These are phyloP conservation scores for Linnemannia elongata DNA, from an alignment of 192 early-diverging fungal genomes.

Conservation along the genomic window DNA sequence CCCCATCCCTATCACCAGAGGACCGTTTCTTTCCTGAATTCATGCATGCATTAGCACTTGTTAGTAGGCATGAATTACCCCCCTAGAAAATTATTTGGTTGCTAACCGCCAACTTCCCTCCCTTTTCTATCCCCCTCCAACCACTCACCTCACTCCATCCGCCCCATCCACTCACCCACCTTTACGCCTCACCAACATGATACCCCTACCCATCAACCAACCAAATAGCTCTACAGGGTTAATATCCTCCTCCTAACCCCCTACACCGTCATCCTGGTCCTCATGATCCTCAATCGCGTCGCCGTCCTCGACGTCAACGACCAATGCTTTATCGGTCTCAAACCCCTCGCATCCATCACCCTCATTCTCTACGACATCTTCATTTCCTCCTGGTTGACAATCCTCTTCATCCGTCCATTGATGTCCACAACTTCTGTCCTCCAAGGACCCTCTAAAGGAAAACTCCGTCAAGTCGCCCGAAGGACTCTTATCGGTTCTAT, in stretches of 20 bases:
- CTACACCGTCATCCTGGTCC: constrained; percentile 36
- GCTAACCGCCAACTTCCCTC: not conserved
- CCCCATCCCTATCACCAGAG: too few species aligned
- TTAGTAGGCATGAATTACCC: not conserved
- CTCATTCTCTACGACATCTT: constrained; percentile 44
- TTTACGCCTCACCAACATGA: not conserved
- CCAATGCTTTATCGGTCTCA: constrained; percentile 37
- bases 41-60: not conserved
- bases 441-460: constrained; percentile 35
- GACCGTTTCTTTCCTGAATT: not conserved
- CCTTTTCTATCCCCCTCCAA: not conserved
- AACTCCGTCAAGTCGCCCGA: constrained; percentile 54
- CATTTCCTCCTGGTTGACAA: constrained; percentile 36
- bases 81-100: not conserved
- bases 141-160: not conserved
- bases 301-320: constrained; percentile 34
- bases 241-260: constrained; percentile 54
- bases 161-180: not conserved
- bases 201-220: constrained; percentile 2
- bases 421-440: constrained; percentile 26
- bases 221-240: constrained; percentile 48
- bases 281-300: constrained; percentile 52
- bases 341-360: constrained; percentile 30
- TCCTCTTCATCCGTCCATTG: constrained; percentile 41
- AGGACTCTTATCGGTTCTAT: constrained; percentile 57